phyloP scores from a whole-genome alignment of 345 rosid genomes.

The Eucalyptus marginata region DNA sequence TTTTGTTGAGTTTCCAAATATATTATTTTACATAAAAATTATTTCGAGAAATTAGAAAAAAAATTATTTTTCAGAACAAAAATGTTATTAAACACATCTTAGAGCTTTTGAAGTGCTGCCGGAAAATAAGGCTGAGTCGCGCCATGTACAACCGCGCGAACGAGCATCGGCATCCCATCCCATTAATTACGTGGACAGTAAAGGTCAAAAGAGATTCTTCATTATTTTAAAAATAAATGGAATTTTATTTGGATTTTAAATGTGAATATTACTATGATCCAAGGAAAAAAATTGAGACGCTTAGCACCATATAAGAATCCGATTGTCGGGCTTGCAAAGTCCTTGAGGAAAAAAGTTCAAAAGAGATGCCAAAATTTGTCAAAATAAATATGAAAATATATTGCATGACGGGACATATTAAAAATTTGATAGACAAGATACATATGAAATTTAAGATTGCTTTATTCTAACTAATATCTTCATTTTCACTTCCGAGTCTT shows the following conservation, averaged over 20 bases:
- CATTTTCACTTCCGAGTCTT: not conserved
- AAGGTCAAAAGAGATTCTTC: not conserved
- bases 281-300: not conserved
- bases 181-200: not conserved
- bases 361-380: not conserved
- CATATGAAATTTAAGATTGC: not conserved
- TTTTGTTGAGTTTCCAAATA: rapidly evolving
- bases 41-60: too few relatives aligned
- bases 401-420: not conserved
- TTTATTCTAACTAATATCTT: not conserved
- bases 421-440: not conserved
- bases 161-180: not conserved
- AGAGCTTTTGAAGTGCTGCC: rapidly evolving
- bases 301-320: not conserved
- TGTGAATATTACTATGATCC: not conserved
- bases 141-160: not conserved
- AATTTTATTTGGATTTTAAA: not conserved
- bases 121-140: not conserved
- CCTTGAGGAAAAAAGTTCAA: not conserved
- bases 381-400: not conserved
- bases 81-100: rapidly evolving
- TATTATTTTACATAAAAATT: too few relatives aligned
- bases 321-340: not conserved
- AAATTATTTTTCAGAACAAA: too few relatives aligned
- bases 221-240: not conserved